Base-by-base conservation (phyloP, 495 filamentous ascomycete genomes). In the Penicillium verhagenii region DNA sequence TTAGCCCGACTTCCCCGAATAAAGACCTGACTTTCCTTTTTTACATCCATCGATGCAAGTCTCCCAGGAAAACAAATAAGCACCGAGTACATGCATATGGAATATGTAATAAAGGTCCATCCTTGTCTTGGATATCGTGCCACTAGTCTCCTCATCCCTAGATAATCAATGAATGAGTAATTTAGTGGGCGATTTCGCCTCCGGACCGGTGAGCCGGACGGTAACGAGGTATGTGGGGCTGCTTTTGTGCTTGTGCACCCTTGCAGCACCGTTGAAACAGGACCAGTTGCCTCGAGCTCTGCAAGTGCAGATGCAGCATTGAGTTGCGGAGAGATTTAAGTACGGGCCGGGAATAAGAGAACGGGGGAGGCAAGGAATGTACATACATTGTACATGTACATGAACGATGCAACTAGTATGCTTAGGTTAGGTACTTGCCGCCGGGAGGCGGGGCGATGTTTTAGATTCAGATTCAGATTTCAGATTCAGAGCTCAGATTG, bases 311-410 rank as follows among this genome's bases (percentile, higher is more conserved):
- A n/a, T n/a, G n/a, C n/a, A n/a, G n/a, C 9, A 42, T 42, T 42
- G 38, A 42, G 38, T 42, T 42, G 11, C 38, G 18, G 38, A 13
- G 16, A 42, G 11, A 19, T 19, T 20, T 42, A n/a, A n/a, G n/a
- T n/a, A 7, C 20, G 16, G 18, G 18, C 8, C 38, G 38, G 18
- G 10, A n/a, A n/a, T n/a, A n/a, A n/a, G n/a, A 33, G 11, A 14
- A 42, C 38, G 38, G 38, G n/a, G 38, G 28, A 42, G 10, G 23
- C 13, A 51, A 52, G 49, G 49, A 39, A 18, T 39, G 33, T 29
- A 31, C n/a, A 26, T 16, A n/a, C n/a, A n/a, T n/a, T n/a, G n/a
- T 50, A 18, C 33, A 39, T 50, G 21, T 39, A 39, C 25, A 31
- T 13, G 38, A 24, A 23, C 8, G 16, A n/a, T n/a, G n/a, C n/a